These are phyloP conservation scores for Plasmodium coatneyi DNA, from an alignment of 169 alveolate genomes.

Conservation along the genomic window DNA sequence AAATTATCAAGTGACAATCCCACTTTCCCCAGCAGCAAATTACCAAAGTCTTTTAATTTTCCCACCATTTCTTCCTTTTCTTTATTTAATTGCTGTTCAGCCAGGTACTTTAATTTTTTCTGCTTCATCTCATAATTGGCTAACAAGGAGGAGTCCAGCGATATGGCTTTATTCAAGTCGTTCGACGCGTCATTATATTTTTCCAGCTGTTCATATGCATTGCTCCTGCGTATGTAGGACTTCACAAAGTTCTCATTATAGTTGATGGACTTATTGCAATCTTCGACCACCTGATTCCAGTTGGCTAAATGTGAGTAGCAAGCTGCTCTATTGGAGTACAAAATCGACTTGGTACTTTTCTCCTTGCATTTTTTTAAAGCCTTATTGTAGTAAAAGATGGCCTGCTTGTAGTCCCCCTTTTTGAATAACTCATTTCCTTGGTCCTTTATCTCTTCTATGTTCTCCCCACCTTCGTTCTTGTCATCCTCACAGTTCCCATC, in stretches of 20 bases:
- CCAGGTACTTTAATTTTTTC: conserved; percentile 73
- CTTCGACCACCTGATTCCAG: conserved; percentile 85
- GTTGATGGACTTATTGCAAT: conserved; percentile 23
- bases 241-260: conserved; percentile 28
- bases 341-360: conserved; percentile 77
- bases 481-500: conserved; percentile 11
- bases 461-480: conserved; percentile 20
- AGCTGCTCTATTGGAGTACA: conserved; percentile 89
- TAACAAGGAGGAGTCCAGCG: conserved; percentile 85
- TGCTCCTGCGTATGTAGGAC: conserved; percentile 88
- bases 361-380: conserved; percentile 81
- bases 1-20: conserved; percentile 95
- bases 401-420: conserved; percentile 66
- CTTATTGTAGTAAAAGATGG: conserved; percentile 77
- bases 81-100: conserved; percentile 88
- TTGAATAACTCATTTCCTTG: conserved; percentile 77
- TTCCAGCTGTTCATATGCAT: conserved; percentile 87
- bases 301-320: conserved; percentile 84
- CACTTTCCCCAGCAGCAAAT: conserved; percentile 93
- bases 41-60: conserved; percentile 94
- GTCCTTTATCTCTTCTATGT: conserved; percentile 73
- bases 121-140: conserved; percentile 74
- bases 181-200: conserved; percentile 90
- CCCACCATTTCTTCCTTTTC: conserved; percentile 95
- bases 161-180: conserved; percentile 89